These are phyloP conservation scores for Nasturtium officinale DNA, from an alignment of 345 rosid genomes.

Conservation along the genomic window DNA sequence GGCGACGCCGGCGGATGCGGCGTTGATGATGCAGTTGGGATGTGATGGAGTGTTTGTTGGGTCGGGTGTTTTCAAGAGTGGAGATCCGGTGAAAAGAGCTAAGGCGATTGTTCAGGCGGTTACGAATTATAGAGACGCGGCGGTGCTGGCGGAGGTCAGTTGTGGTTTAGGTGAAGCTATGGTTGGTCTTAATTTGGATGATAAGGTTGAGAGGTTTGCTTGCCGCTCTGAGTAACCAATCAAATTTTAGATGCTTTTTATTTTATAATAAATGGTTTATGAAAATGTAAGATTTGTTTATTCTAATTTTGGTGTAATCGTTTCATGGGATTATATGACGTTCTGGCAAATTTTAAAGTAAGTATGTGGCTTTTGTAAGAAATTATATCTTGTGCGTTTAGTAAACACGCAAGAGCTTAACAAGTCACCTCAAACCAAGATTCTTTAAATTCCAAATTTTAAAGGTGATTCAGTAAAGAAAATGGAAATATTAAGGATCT, in stretches of 20 bases:
- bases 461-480: no score
- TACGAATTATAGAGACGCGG: conserved; percentile 62
- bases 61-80: conserved; percentile 74
- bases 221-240: conserved; percentile 55
- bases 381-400: neutral
- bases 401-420: no score
- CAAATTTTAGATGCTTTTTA: neutral
- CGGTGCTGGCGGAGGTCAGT: conserved; percentile 65
- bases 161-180: conserved; percentile 73
- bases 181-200: conserved; percentile 68
- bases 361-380: neutral
- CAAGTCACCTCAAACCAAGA: no score
- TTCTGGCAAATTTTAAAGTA: no score
- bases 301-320: neutral
- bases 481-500: no score
- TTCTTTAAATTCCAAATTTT: no score
- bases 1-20: conserved; percentile 79
- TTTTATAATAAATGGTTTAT: no score
- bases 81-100: conserved; percentile 65
- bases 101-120: conserved; percentile 74
- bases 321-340: neutral
- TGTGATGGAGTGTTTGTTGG: conserved; percentile 77
- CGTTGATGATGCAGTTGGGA: conserved; percentile 77
- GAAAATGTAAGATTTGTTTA: no score
- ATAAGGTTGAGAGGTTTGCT: conserved; percentile 65